These are phyloP conservation scores for Solanum arcanum DNA, from an alignment of 257 asterid genomes.

Conservation along the genomic window DNA sequence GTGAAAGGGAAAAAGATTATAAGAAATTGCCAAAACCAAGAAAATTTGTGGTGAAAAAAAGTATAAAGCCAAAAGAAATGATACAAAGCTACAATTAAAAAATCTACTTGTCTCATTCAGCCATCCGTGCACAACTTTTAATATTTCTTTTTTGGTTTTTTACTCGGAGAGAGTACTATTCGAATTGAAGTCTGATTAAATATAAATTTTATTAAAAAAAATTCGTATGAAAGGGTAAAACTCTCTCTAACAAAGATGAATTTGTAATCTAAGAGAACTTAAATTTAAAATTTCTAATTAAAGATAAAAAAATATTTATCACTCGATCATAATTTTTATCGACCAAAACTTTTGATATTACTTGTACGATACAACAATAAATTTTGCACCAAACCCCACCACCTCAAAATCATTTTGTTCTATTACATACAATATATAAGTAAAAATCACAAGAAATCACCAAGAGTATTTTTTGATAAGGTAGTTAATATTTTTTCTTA, in stretches of 20 bases:
- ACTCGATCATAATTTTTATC: background rate
- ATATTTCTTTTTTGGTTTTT: too few species aligned
- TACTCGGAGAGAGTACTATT: too few species aligned
- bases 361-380: background rate
- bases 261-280: accelerated
- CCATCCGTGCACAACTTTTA: constrained; percentile 5
- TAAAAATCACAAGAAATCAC: background rate
- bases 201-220: too few species aligned
- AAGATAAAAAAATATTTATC: too few species aligned
- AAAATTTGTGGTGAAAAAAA: background rate
- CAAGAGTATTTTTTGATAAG: background rate
- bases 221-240: background rate
- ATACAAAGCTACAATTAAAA: background rate
- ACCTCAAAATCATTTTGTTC: background rate
- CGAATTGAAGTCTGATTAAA: too few species aligned
- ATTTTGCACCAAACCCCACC: background rate
- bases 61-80: constrained; percentile 14
- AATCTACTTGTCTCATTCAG: background rate
- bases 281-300: too few species aligned
- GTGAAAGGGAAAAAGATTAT: background rate
- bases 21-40: background rate
- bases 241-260: too few species aligned
- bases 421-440: background rate
- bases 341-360: background rate
- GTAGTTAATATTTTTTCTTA: background rate